phyloP scores from a whole-genome alignment of 306 rosid species.

The Nissolia schottii region DNA sequence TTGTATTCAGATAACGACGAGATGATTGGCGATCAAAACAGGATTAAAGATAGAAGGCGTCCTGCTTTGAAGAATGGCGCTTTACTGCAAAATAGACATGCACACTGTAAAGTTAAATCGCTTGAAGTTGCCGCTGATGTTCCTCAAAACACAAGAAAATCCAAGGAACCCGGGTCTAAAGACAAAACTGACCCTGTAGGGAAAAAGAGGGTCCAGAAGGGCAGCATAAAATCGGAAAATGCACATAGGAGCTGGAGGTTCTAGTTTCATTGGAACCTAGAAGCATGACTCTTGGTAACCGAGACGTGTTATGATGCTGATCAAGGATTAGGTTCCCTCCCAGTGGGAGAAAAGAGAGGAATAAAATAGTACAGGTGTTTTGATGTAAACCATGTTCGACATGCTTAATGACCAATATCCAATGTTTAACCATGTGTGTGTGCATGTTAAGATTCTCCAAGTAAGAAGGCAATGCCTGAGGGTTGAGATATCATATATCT shows the following conservation, averaged over 20 bases:
- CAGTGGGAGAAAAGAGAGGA: neutral
- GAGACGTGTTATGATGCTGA: neutral
- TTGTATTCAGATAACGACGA: constrained; percentile 62
- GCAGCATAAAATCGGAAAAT: constrained; percentile 40
- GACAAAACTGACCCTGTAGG: constrained; percentile 22
- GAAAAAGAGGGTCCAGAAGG: constrained; percentile 30
- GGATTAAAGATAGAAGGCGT: constrained; percentile 31
- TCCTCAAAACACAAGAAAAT: constrained; percentile 30
- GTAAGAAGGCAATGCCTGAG: constrained; percentile 9
- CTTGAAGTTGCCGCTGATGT: constrained; percentile 29
- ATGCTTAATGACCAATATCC: neutral
- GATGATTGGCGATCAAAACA: constrained; percentile 54
- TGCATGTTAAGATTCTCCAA: neutral
- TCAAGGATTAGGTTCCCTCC: neutral
- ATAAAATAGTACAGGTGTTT: constrained; percentile 1
- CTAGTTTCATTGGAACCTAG: constrained; percentile 24
- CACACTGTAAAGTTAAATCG: constrained; percentile 41
- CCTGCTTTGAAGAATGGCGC: constrained; percentile 48
- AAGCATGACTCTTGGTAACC: constrained; percentile 17
- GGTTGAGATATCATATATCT: neutral
- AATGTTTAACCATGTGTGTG: neutral
- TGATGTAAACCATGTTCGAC: constrained; percentile 10
- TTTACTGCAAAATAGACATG: constrained; percentile 44
- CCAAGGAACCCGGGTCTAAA: constrained; percentile 33
- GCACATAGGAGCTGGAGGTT: constrained; percentile 33